Conservation (phyloP, 306 rosid genomes). For the Potentilla sterilis region DNA sequence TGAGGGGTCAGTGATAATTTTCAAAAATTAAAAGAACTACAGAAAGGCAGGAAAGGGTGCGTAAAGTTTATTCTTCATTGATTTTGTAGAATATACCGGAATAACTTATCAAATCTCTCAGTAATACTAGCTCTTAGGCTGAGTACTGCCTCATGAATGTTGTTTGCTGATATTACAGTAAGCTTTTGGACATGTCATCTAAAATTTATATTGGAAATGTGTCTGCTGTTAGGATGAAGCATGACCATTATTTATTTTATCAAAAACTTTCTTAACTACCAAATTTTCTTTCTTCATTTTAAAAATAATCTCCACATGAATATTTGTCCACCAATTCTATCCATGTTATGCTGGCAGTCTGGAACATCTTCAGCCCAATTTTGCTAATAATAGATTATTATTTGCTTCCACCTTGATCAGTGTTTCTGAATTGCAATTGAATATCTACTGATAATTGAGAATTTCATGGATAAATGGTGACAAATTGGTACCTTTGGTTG, state of each 20-base stretch:
- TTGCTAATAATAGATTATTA: background rate
- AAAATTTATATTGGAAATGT: background rate
- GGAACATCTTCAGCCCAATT: background rate
- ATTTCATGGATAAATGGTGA: background rate
- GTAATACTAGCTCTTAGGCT: background rate
- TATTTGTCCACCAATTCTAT: background rate
- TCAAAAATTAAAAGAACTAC: background rate
- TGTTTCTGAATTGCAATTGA: background rate
- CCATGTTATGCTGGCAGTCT: background rate
- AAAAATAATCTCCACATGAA: background rate
- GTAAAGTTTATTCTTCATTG: background rate
- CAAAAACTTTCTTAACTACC: background rate
- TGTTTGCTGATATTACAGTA: background rate
- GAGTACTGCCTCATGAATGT: conserved; percentile 2
- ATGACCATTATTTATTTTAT: background rate
- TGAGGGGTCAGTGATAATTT: background rate
- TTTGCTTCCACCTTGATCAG: background rate
- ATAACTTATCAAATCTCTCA: background rate
- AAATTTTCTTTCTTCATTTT: background rate
- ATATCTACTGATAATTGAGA: background rate
- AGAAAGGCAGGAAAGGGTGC: background rate
- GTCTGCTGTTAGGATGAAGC: background rate
- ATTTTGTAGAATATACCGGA: background rate
- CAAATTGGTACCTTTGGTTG: background rate
- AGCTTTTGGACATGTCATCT: background rate